These are phyloP conservation scores for Chlamydomonas schloesseri DNA, from an alignment of 139 green algal genomes.

Conservation along the genomic window DNA sequence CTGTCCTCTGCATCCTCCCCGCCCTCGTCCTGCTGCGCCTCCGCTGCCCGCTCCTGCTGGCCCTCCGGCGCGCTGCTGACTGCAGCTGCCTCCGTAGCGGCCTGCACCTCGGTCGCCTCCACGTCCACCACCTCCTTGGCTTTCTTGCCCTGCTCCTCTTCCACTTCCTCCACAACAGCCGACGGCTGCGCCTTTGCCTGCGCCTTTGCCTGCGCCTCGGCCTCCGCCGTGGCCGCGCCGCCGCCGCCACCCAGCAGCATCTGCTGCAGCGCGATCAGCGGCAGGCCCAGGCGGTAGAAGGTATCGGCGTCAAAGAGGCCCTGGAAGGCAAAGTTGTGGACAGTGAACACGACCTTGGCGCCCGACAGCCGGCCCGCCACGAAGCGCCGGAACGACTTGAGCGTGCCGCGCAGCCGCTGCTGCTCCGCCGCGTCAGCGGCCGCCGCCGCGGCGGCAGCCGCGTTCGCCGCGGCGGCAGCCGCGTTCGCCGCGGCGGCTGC, in stretches of 20 bases:
- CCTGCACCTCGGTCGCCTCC: no score
- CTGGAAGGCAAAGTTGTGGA: conserved; percentile 75
- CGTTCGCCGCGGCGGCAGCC: background rate
- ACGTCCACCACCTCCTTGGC: no score
- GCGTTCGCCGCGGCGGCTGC: no score
- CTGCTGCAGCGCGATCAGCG: conserved; percentile 21
- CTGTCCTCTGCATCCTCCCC: no score
- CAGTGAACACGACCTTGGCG: conserved; percentile 54
- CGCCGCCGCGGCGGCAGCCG: background rate
- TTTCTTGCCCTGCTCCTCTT: no score
- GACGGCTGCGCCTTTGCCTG: no score
- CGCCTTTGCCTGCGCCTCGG: no score
- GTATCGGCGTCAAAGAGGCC: conserved; percentile 49
- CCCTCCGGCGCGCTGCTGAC: no score
- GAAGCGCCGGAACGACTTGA: conserved; percentile 46
- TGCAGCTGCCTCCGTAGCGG: no score
- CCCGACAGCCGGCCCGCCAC: conserved; percentile 37
- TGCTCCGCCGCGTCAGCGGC: background rate
- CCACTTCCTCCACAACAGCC: background rate
- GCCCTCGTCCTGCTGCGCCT: no score
- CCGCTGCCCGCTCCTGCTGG: no score
- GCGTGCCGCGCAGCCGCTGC: conserved; percentile 7
- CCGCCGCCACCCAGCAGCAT: conserved; percentile 20
- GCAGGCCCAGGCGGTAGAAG: conserved; percentile 54
- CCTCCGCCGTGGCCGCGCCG: no score